Base-by-base conservation (phyloP, 78 protist species). In the Dictyostelium firmibasis region DNA sequence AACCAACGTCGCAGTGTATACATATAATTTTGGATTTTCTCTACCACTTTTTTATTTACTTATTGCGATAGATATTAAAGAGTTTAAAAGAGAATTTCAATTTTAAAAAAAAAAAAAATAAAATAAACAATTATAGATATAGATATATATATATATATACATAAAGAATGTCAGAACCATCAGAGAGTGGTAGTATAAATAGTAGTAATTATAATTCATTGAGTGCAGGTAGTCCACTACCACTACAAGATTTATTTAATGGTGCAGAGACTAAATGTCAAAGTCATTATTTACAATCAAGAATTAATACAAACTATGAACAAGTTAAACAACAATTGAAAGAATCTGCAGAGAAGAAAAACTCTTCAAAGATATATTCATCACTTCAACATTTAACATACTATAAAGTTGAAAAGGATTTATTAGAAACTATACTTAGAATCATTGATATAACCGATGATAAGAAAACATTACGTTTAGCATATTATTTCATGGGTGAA, bases 271-370 rank as follows among this genome's bases (percentile, higher is more conserved):
- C 64, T 25, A 57, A 84, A 47, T 89, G 88, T 35, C 82, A 57
- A 33, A 81, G 87, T 47, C 87, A 78, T 23, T 89, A 81, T 67
- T 38, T 89, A 33, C 94, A 89, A 69, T 89, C 94, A 23, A 81
- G 82, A 35, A 38, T 89, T 11, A 41, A 16, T n/a, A 89, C 94
- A 11, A 81, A n/a, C 50, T 89, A 69, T 81, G 94, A 89, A 31
- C 57, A 76, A 18, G 64, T 89, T 14, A 89, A 81, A 69, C 72
- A 41, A 44, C 72, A 75, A 47, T 44, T 89, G 11, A 89, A 75
- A 89, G 94, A 89, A 20, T 85, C 94, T 3, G 36, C 83, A 38
- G 94, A 89, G 3, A 89, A 89, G 72, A 89, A 81, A 78, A 87
- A 87, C 44, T 81, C 87, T 4, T 89, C 94, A 67, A 89, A 81